These are phyloP conservation scores for Tripterygium wilfordii DNA, from an alignment of 177 flowering plant species.

Conservation along the genomic window DNA sequence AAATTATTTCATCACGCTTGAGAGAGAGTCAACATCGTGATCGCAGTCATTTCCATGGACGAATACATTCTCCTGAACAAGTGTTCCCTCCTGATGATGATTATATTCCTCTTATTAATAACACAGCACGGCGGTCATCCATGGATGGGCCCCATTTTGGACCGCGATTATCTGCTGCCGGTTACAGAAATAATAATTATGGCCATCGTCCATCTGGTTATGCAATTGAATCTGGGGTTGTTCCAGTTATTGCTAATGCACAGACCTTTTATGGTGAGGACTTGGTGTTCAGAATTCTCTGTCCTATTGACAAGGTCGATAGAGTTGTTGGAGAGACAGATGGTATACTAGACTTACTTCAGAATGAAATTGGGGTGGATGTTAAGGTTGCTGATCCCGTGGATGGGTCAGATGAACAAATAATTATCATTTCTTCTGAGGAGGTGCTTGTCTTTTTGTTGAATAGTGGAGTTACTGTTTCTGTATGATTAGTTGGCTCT, in stretches of 20 bases:
- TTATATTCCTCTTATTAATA: slow-evolving; percentile 43
- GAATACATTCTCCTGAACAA: slow-evolving; percentile 67
- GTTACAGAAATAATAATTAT: slow-evolving; percentile 36
- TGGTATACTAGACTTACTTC: slow-evolving; percentile 82
- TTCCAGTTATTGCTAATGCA: slow-evolving; percentile 33
- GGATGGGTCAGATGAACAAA: slow-evolving; percentile 65
- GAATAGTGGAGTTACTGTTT: background rate
- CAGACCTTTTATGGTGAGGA: slow-evolving; percentile 59
- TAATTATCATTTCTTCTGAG: slow-evolving; percentile 69
- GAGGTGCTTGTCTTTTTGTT: slow-evolving; percentile 62
- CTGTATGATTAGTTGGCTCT: background rate
- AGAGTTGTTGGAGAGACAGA: slow-evolving; percentile 67
- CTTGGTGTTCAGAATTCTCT: slow-evolving; percentile 82
- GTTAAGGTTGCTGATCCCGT: slow-evolving; percentile 62
- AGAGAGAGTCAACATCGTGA: slow-evolving; percentile 97
- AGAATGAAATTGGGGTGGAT: slow-evolving; percentile 83
- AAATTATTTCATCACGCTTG: slow-evolving; percentile 73
- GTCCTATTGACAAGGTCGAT: slow-evolving; percentile 73
- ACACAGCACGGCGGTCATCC: slow-evolving; percentile 34
- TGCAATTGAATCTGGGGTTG: slow-evolving; percentile 38
- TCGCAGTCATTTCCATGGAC: slow-evolving; percentile 65
- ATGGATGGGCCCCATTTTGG: slow-evolving; percentile 48
- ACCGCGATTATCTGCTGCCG: slow-evolving; percentile 29
- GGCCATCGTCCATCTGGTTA: slow-evolving; percentile 45
- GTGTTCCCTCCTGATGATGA: slow-evolving; percentile 80